phyloP scores from a whole-genome alignment of 2,329 filamentous ascomycete genomes.

The Fusarium sp. region DNA sequence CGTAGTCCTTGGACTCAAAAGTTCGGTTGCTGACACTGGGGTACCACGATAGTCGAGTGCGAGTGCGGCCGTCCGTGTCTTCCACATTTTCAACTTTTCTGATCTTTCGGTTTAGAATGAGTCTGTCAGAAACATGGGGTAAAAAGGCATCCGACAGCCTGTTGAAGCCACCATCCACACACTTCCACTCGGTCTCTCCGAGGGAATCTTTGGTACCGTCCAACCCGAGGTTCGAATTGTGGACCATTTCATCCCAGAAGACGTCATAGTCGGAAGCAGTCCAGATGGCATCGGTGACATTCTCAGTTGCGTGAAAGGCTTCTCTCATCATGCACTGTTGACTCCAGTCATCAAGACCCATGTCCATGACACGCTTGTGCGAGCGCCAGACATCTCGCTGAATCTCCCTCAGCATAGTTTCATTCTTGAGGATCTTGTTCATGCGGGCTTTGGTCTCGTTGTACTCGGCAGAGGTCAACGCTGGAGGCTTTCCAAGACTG shows the following conservation, averaged over 20 bases:
- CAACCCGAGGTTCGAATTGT: slow-evolving; percentile 24
- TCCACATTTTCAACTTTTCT: neutral
- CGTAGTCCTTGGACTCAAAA: slow-evolving; percentile 59
- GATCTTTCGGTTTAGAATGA: neutral
- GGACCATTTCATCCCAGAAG: slow-evolving; percentile 28
- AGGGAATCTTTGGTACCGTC: slow-evolving; percentile 10
- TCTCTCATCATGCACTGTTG: slow-evolving; percentile 20
- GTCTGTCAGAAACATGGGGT: neutral
- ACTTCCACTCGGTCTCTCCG: slow-evolving; percentile 27
- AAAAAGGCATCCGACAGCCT: slow-evolving; percentile 5
- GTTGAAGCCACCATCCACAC: slow-evolving; percentile 20
- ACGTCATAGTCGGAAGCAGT: slow-evolving; percentile 22
- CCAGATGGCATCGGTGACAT: slow-evolving; percentile 16
- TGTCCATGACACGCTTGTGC: slow-evolving; percentile 9
- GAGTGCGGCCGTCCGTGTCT: neutral
- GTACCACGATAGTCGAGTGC: slow-evolving; percentile 48
- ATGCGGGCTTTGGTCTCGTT: slow-evolving; percentile 19
- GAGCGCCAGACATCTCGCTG: slow-evolving; percentile 19
- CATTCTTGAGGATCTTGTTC: slow-evolving; percentile 31
- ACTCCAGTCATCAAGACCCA: slow-evolving; percentile 18
- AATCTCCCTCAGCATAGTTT: slow-evolving; percentile 14
- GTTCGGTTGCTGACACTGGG: slow-evolving; percentile 60
- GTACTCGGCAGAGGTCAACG: slow-evolving; percentile 5
- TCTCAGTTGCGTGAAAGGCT: slow-evolving; percentile 8
- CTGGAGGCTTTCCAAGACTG: slow-evolving; percentile 1